Percentiles rank a stretch among this genome's conserved stretches.
These are phyloP conservation scores for Bruguiera parviflora DNA, from an alignment of 345 rosid genomes.

Conservation along the genomic window DNA sequence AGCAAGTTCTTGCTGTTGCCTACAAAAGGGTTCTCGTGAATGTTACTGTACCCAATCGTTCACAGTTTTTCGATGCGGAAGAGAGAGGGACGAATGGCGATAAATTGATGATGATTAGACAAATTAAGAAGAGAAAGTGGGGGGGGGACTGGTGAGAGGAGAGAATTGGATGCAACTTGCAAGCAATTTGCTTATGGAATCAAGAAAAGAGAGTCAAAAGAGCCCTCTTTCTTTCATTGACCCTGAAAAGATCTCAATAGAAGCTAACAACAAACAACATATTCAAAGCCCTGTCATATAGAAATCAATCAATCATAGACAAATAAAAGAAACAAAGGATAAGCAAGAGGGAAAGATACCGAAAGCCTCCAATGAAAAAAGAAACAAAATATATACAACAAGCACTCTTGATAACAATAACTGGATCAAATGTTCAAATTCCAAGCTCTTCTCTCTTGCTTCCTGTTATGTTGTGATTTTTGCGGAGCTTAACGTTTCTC, in stretches of 20 bases:
- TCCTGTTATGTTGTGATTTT: neutral
- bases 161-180: conserved; percentile 54
- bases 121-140: conserved; percentile 1
- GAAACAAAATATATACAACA: too few species aligned
- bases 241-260: conserved; percentile 14
- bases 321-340: neutral
- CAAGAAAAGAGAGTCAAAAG: conserved; percentile 31
- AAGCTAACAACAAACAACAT: conserved; percentile 13
- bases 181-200: conserved; percentile 27
- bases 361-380: conserved; percentile 15
- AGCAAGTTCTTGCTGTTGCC: conserved; percentile 9
- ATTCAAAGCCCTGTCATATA: conserved; percentile 17
- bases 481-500: neutral
- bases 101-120: conserved; percentile 9
- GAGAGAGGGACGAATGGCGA: conserved; percentile 8
- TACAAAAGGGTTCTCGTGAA: conserved; percentile 9
- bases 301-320: conserved; percentile 22
- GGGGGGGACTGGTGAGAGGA: neutral
- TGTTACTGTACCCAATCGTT: neutral
- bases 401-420: too few species aligned
- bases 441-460: neutral
- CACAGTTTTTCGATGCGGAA: neutral
- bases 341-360: neutral
- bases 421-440: too few species aligned
- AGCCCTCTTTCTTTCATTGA: conserved; percentile 1